A percentile compares a stretch with the other conserved stretches of the same genome.
Evolutionary conservation across 1,284 basidiomycete genomes (phyloP).

Genomic region (Phellopilus nigrolimitatus): DNA sequence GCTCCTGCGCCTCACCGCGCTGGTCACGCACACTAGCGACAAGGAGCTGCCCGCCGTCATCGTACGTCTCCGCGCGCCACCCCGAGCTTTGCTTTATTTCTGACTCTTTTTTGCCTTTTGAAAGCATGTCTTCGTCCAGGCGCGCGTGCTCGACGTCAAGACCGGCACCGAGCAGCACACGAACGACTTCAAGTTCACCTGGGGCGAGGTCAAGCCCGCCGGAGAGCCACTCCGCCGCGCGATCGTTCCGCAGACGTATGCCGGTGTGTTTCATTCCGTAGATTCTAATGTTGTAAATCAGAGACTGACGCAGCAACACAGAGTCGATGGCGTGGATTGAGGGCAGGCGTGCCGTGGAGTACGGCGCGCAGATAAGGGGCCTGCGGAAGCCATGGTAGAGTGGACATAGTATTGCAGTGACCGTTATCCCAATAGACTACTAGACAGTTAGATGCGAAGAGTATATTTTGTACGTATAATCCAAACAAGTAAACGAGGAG

Average conservation of each 20-base stretch:
- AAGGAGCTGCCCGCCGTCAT: constrained; percentile 44
- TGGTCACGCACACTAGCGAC: constrained; percentile 53
- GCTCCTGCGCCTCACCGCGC: constrained; percentile 66
- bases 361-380: constrained; percentile 53
- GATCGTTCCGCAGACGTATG: constrained; percentile 69
- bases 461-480: not conserved
- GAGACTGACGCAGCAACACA: constrained; percentile 25
- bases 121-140: constrained; percentile 69
- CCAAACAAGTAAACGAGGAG: too few relatives aligned
- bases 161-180: constrained; percentile 65
- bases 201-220: constrained; percentile 40
- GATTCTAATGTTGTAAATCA: not conserved
- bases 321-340: constrained; percentile 84
- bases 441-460: not conserved
- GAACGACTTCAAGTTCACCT: constrained; percentile 71
- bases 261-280: constrained; percentile 39
- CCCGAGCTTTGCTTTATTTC: constrained; percentile 7
- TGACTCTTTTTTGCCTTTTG: constrained; percentile 14
- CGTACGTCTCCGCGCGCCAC: constrained; percentile 39
- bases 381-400: constrained; percentile 24
- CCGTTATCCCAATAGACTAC: not conserved
- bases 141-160: constrained; percentile 70
- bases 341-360: constrained; percentile 62
- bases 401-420: not conserved
- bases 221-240: constrained; percentile 39